These are phyloP conservation scores for Debaryomyces nepalensis DNA, from an alignment of 1,139 yeast species.

Conservation along the genomic window DNA sequence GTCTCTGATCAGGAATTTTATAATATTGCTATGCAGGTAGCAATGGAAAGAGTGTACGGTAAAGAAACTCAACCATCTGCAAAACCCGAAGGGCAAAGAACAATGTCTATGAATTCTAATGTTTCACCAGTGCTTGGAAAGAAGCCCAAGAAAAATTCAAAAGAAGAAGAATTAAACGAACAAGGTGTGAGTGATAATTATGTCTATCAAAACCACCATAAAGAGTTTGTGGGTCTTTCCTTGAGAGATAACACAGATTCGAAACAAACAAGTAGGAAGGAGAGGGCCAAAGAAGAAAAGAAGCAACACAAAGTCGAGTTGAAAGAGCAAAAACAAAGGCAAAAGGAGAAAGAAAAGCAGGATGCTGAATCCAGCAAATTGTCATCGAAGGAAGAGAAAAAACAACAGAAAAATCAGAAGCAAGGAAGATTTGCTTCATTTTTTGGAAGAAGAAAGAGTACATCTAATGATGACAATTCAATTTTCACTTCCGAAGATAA, in stretches of 20 bases:
- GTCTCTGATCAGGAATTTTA: constrained; percentile 27
- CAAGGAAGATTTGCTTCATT: constrained; percentile 11
- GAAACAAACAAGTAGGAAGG: constrained; percentile 30
- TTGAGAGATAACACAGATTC: constrained; percentile 30
- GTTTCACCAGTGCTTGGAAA: constrained; percentile 4
- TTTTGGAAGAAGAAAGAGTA: constrained; percentile 11
- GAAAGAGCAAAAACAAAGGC: constrained; percentile 23
- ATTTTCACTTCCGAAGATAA: background rate
- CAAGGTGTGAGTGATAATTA: constrained; percentile 37
- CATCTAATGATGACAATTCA: constrained; percentile 3
- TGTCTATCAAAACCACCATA: constrained; percentile 44
- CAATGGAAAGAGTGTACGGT: constrained; percentile 47
- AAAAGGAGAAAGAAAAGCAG: constrained; percentile 16
- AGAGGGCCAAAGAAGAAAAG: constrained; percentile 41
- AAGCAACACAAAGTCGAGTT: constrained; percentile 23
- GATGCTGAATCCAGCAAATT: constrained; percentile 18
- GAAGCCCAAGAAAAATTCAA: constrained; percentile 15
- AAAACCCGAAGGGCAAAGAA: background rate
- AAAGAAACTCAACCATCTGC: constrained; percentile 13
- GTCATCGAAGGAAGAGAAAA: constrained; percentile 12
- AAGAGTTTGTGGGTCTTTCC: constrained; percentile 43
- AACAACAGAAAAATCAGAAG: constrained; percentile 1
- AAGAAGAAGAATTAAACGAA: constrained; percentile 21
- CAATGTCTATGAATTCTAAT: constrained; percentile 1
- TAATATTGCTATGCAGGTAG: constrained; percentile 46